A percentile compares a stretch with the other conserved stretches of the same genome.
Conservation (phyloP, 1,284 basidiomycete species). For the Ceratobasidium sp. region DNA sequence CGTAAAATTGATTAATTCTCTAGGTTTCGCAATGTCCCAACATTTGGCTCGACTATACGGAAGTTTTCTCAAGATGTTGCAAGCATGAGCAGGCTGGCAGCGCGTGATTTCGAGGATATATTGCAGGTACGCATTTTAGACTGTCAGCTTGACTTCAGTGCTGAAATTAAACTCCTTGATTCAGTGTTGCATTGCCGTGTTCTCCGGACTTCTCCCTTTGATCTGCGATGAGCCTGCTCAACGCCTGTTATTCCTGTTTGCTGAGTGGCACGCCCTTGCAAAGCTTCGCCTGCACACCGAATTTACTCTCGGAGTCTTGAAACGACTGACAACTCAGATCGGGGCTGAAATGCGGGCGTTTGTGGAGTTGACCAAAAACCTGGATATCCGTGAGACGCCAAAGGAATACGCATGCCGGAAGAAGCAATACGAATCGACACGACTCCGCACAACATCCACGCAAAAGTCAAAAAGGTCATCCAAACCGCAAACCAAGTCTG, state of each 20-base stretch:
- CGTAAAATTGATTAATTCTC: not conserved
- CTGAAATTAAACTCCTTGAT: not conserved
- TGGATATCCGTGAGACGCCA: slow-evolving; percentile 48
- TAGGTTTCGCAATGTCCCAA: slow-evolving; percentile 1
- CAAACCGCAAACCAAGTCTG: not conserved
- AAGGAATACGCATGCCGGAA: slow-evolving; percentile 44
- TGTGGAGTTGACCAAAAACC: slow-evolving; percentile 7
- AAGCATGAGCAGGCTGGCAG: slow-evolving; percentile 13
- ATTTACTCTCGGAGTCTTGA: slow-evolving; percentile 46
- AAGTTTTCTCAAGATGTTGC: slow-evolving; percentile 20
- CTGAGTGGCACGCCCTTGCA: slow-evolving; percentile 49
- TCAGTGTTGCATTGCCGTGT: slow-evolving; percentile 49
- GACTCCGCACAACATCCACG: not conserved
- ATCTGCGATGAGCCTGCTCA: slow-evolving; percentile 46
- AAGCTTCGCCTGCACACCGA: slow-evolving; percentile 51
- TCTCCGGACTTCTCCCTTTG: slow-evolving; percentile 49
- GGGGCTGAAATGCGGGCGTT: slow-evolving; percentile 49
- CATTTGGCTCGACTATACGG: slow-evolving; percentile 14
- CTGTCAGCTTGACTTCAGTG: not conserved
- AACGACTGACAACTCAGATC: slow-evolving; percentile 45
- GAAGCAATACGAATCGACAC: slow-evolving; percentile 1
- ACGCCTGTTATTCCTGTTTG: slow-evolving; percentile 47
- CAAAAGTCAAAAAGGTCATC: not conserved
- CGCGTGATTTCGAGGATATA: slow-evolving; percentile 47
- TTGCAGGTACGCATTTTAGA: slow-evolving; percentile 47